Percentiles rank a stretch among this genome's conserved stretches.
Evolutionary conservation across 2,329 filamentous ascomycete genomes (phyloP).

Genomic region (Penicillium sp.): DNA sequence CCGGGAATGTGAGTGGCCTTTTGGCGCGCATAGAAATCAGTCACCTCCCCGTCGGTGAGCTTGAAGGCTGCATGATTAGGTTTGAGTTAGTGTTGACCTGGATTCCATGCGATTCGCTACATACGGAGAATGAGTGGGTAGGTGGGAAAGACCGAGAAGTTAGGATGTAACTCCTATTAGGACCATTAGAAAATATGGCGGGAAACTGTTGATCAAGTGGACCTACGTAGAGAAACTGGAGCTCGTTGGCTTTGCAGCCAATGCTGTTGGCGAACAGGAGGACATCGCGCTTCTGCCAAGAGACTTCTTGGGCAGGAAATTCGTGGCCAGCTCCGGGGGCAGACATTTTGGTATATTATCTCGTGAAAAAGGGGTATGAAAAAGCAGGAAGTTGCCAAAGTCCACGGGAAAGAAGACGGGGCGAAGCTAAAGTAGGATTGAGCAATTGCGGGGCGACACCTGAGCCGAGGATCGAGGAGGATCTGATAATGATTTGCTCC

Average conservation of each 20-base stretch:
- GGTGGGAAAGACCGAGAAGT: slow-evolving; percentile 85
- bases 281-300: slow-evolving; percentile 85
- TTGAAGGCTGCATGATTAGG: slow-evolving; percentile 65
- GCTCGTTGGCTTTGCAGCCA: slow-evolving; percentile 79
- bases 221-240: slow-evolving; percentile 86
- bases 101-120: slow-evolving; percentile 25
- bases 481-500: slow-evolving; percentile 26
- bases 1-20: slow-evolving; percentile 68
- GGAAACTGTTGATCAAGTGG: not conserved
- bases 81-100: slow-evolving; percentile 36
- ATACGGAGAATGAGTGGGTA: slow-evolving; percentile 78
- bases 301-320: slow-evolving; percentile 72
- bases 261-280: slow-evolving; percentile 90
- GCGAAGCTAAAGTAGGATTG: slow-evolving; percentile 16
- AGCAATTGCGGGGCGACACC: slow-evolving; percentile 19
- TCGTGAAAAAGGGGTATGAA: not conserved
- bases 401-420: not conserved
- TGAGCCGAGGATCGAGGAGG: slow-evolving; percentile 30
- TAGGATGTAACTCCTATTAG: slow-evolving; percentile 76
- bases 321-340: slow-evolving; percentile 70
- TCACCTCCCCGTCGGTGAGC: slow-evolving; percentile 70
- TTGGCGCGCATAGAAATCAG: slow-evolving; percentile 79
- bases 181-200: not conserved
- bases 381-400: not conserved
- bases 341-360: slow-evolving; percentile 38